Conservation (phyloP, 2,329 filamentous ascomycete species). For the Keithomyces neogunnii region DNA sequence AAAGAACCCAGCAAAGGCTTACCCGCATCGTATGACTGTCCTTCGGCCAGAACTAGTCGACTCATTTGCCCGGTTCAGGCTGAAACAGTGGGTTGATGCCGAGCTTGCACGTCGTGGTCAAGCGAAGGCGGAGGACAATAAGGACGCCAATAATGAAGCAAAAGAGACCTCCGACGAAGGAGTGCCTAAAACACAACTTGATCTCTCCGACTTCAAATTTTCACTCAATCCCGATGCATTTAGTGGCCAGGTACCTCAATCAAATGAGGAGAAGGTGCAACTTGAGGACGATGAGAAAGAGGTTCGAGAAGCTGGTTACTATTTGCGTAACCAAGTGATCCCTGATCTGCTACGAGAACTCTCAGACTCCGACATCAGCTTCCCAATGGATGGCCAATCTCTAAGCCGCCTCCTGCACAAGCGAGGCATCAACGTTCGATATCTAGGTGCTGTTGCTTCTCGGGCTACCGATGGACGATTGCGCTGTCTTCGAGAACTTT, state of each 20-base stretch:
- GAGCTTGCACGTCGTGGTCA: constrained; percentile 58
- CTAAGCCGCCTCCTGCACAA: constrained; percentile 85
- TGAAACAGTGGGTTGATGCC: constrained; percentile 78
- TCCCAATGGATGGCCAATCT: constrained; percentile 97
- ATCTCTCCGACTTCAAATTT: constrained; percentile 81
- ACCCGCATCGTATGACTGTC: constrained; percentile 95
- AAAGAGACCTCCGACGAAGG: constrained; percentile 24
- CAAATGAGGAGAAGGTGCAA: constrained; percentile 79
- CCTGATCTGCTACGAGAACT: constrained; percentile 82
- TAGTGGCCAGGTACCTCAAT: constrained; percentile 84
- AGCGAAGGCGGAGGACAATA: constrained; percentile 24
- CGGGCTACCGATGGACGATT: constrained; percentile 64
- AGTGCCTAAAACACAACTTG: constrained; percentile 48
- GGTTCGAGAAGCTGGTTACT: constrained; percentile 74
- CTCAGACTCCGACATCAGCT: constrained; percentile 86
- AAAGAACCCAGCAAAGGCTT: constrained; percentile 41
- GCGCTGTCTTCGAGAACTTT: constrained; percentile 66
- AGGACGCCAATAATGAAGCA: constrained; percentile 25
- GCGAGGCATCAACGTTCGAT: constrained; percentile 93
- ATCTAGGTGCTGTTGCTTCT: constrained; percentile 76
- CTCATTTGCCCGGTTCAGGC: constrained; percentile 72
- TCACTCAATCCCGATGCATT: constrained; percentile 92
- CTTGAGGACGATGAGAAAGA: constrained; percentile 79
- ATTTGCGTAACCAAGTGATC: constrained; percentile 67
- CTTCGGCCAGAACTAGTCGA: constrained; percentile 86